Evolutionary conservation across 352 stramenopile genomes (phyloP), one percentile per base, ranked within the genome.

Genomic region (Phytophthora multivora): DNA sequence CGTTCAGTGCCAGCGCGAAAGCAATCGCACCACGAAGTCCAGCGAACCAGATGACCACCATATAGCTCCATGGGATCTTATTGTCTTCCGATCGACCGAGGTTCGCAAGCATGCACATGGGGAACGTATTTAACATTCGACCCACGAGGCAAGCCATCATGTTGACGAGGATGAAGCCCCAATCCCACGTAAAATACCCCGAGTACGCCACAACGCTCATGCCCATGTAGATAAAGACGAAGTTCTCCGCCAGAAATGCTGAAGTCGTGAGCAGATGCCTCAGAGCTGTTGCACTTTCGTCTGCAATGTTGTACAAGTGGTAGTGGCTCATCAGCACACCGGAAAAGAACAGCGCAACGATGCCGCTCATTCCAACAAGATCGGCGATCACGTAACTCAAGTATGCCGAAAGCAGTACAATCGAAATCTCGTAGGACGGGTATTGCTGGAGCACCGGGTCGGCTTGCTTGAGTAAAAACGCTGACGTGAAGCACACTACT

Each of bases 311-410:
- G 60, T 93, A 84, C 38, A 96, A 43, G 56, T 96, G 85, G 51
- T 96, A 96, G 66, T 96, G 87, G 54, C 85, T 90, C 73, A 94
- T 96, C 41, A 93, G 56, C 33, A 94, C 84, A n/a, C 86, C 96
- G 25, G 86, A 97, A 65, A 98, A 97, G 45, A 98, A 93, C 47
- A 98, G 87, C 9, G 91, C 93, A 19, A 98, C 91, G 53, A 98
- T 98, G 13, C 96, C 94, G 59, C 85, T 96, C 30, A 96, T 73
- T 9, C 83, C 81, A 7, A 83, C 78, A 26, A 92, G 58, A 41
- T 96, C 84, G 1, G 81, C 84, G 5, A 83, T 83, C 19, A 97
- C 75, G 49, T 94, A 93, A 55, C 83, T 93, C 53, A 91, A 70
- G 54, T 94, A 94, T 13, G 83, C 83, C 4, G 83, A 94, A 1